phyloP scores from a whole-genome alignment of 2,329 filamentous ascomycete genomes.

The Colletotrichum karsti region DNA sequence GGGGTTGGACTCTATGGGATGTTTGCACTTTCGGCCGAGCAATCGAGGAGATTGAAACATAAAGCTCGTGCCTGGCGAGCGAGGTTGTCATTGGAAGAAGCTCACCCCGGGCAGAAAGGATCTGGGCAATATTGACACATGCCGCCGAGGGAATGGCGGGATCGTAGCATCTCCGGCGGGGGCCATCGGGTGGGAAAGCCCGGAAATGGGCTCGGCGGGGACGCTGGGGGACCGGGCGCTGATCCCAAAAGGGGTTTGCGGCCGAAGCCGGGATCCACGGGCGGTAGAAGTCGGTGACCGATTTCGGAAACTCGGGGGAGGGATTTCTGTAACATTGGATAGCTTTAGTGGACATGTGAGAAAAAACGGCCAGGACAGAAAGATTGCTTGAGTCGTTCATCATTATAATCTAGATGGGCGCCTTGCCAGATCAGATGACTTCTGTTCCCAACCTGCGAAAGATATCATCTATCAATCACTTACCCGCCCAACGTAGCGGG shows the following conservation, averaged over 20 bases:
- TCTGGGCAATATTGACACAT: slow-evolving; percentile 10
- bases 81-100: slow-evolving; percentile 4
- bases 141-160: slow-evolving; percentile 12
- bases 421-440: slow-evolving; percentile 13
- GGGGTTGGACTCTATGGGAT: slow-evolving; percentile 1
- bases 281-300: slow-evolving; percentile 7
- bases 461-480: slow-evolving; percentile 1
- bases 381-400: slow-evolving; percentile 11
- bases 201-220: slow-evolving; percentile 16
- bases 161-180: slow-evolving; percentile 26
- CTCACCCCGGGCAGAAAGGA: background rate
- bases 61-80: slow-evolving; percentile 3
- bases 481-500: background rate
- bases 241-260: slow-evolving; percentile 15
- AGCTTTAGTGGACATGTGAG: background rate
- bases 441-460: background rate
- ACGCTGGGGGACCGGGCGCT: slow-evolving; percentile 1
- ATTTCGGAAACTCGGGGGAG: slow-evolving; percentile 6
- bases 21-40: background rate
- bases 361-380: background rate
- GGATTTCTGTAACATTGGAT: background rate
- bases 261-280: slow-evolving; percentile 10
- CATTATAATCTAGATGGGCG: background rate
- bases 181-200: slow-evolving; percentile 11
- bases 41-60: background rate